Percentiles rank a stretch among this genome's conserved stretches.
phyloP scores from a whole-genome alignment of 2,329 filamentous ascomycete genomes.

The Lachnellula hyalina region DNA sequence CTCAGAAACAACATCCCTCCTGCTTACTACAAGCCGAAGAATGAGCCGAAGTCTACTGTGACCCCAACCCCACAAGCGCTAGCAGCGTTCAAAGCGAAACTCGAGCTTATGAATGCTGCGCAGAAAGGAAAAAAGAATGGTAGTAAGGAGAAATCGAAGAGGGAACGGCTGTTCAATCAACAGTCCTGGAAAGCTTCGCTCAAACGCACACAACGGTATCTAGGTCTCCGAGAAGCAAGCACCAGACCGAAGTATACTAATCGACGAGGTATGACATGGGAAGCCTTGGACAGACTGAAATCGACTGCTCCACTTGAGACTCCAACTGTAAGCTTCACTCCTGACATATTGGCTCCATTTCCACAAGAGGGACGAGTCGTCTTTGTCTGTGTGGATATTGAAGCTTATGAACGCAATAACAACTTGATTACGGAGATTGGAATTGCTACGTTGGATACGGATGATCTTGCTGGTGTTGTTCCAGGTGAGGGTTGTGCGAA shows the following conservation, averaged over 20 bases:
- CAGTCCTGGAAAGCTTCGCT: conserved; percentile 50
- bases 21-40: conserved; percentile 21
- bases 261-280: conserved; percentile 25
- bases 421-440: conserved; percentile 78
- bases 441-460: conserved; percentile 72
- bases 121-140: conserved; percentile 40
- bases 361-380: conserved; percentile 51
- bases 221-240: conserved; percentile 55
- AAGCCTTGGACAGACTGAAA: conserved; percentile 19
- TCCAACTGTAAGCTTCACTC: conserved; percentile 35
- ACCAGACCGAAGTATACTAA: not conserved
- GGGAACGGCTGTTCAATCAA: conserved; percentile 45
- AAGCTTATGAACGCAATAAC: conserved; percentile 67
- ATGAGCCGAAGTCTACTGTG: conserved; percentile 22
- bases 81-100: conserved; percentile 47
- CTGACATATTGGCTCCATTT: conserved; percentile 41
- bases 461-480: conserved; percentile 43
- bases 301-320: conserved; percentile 23
- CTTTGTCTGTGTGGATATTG: conserved; percentile 76
- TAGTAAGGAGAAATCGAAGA: conserved; percentile 45
- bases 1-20: conserved; percentile 30
- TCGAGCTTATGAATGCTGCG: conserved; percentile 46
- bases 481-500: conserved; percentile 57
- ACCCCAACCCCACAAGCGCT: conserved; percentile 35
- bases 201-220: conserved; percentile 61